Percentiles rank a stretch among this genome's conserved stretches.
Conservation (phyloP, 1,139 yeast species). For the Yamadazyma trypodendri region DNA sequence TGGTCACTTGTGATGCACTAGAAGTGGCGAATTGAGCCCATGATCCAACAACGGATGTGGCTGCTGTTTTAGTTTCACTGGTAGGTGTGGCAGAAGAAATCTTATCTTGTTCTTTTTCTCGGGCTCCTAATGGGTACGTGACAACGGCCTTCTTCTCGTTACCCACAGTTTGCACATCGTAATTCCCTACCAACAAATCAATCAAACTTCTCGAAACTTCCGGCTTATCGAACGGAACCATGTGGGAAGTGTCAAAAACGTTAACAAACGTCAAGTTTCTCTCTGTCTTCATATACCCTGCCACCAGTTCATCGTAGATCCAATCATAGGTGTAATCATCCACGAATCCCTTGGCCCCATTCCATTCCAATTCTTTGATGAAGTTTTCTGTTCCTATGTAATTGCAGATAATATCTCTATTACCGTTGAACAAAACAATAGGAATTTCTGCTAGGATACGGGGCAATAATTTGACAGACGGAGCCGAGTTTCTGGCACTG, state of each 20-base stretch:
- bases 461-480: constrained; percentile 69
- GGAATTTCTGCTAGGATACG: constrained; percentile 58
- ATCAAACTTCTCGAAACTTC: constrained; percentile 67
- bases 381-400: constrained; percentile 70
- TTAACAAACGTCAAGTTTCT: constrained; percentile 77
- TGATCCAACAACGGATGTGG: constrained; percentile 8
- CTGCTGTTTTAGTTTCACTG: neutral
- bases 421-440: constrained; percentile 80
- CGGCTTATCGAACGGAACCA: constrained; percentile 91
- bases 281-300: constrained; percentile 56
- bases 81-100: neutral
- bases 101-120: constrained; percentile 8
- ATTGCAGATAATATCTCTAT: constrained; percentile 86
- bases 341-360: constrained; percentile 59
- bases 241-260: constrained; percentile 79
- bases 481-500: constrained; percentile 51
- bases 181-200: constrained; percentile 46
- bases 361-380: constrained; percentile 66
- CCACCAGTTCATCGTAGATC: constrained; percentile 46
- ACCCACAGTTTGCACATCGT: constrained; percentile 19
- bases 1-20: constrained; percentile 8
- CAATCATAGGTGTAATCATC: constrained; percentile 43
- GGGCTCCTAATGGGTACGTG: constrained; percentile 34
- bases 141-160: constrained; percentile 18
- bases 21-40: constrained; percentile 17